A percentile compares a stretch with the other conserved stretches of the same genome.
phyloP scores from a whole-genome alignment of 1,284 basidiomycete genomes.

The Ceratobasidium sp. region DNA sequence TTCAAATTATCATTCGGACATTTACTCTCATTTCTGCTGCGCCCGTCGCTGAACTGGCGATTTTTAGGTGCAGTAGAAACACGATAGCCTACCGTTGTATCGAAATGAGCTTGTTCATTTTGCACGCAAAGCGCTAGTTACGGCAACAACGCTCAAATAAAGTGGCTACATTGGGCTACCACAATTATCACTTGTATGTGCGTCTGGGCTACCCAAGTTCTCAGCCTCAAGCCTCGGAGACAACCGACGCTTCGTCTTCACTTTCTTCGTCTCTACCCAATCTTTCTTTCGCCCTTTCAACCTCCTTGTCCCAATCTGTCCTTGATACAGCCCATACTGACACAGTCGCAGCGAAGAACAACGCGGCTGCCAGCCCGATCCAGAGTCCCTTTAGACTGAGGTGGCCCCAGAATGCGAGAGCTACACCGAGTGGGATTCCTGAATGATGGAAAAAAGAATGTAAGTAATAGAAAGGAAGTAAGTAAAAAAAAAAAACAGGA shows the following conservation, averaged over 20 bases:
- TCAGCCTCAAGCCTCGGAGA: constrained; percentile 2
- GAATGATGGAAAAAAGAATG: background rate
- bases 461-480: background rate
- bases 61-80: too few relatives aligned
- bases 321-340: constrained; percentile 36
- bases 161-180: too few relatives aligned
- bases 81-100: too few relatives aligned
- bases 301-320: constrained; percentile 48
- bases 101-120: too few relatives aligned
- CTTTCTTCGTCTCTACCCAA: constrained; percentile 16
- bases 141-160: too few relatives aligned
- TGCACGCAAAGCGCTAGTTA: too few relatives aligned
- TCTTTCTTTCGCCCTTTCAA: constrained; percentile 39
- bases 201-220: too few relatives aligned
- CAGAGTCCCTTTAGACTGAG: constrained; percentile 47
- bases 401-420: constrained; percentile 33
- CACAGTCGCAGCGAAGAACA: constrained; percentile 39
- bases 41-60: too few relatives aligned
- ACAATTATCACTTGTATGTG: too few relatives aligned
- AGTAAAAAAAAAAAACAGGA: background rate
- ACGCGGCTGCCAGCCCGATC: constrained; percentile 47
- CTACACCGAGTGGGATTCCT: constrained; percentile 48
- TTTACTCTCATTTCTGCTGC: background rate
- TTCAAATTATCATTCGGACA: background rate
- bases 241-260: constrained; percentile 1